Base-by-base conservation (phyloP, 169 alveolate genomes). In the Cryptosporidium xiaoi region DNA sequence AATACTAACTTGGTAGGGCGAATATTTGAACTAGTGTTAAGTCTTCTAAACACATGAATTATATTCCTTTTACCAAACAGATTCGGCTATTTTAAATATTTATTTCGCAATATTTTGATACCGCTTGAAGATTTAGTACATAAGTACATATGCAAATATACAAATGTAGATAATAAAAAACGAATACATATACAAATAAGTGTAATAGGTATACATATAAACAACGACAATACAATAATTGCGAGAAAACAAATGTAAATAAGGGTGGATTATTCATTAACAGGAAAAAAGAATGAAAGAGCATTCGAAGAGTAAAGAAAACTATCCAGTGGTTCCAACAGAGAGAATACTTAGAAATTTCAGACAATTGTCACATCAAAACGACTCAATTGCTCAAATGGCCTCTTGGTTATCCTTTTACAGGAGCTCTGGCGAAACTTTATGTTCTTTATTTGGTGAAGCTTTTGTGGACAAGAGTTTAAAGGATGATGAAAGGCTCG, bases 331-430 rank as follows among this genome's bases (percentile, higher is more conserved):
- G 29, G 77, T 77, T 3, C 87, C 87, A 77, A 60, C 71, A 1
- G 87, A 77, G 4, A 33, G 87, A 48, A 77, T 77, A 60, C 18
- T 77, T 16, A 77, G 64, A 60, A 77, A 77, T 18, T 77, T 77
- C 50, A 77, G 53, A 33, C 87, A 77, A 66, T 46, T 77, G 16
- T 77, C 87, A 2, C 87, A 56, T n/a, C 71, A 77, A 24, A 56
- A 77, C 56, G 87, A 77, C 56, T 77, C 87, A 62, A 77, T 77
- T 60, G 60, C 87, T 24, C 87, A 77, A 62, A 77, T 77, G 87
- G 87, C 87, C 27, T 77, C 87, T 44, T 77, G 87, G 87, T 53
- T 77, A 40, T 77, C 87, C 33, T 77, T 77, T 60, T 77, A 77
- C 50, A 77, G 87, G 15, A 77, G 87, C 27, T 77, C 87, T 3